These are phyloP conservation scores for Lobosporangium transversale DNA, from an alignment of 192 early-diverging fungal species.

Conservation along the genomic window DNA sequence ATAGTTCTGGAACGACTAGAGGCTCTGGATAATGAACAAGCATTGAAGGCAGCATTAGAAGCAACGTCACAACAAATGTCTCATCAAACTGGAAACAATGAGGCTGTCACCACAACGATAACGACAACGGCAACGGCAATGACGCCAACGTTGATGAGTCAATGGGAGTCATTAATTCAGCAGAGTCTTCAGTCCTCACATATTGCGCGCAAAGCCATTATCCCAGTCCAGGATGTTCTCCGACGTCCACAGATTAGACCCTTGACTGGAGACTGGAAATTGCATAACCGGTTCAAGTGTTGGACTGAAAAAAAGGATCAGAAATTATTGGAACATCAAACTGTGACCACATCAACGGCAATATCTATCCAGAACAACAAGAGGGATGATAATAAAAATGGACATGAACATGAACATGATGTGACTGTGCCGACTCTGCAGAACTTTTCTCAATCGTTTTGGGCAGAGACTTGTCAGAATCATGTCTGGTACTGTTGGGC, in stretches of 20 bases:
- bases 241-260: conserved; percentile 52
- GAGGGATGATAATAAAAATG: background rate
- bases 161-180: conserved; percentile 28
- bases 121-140: background rate
- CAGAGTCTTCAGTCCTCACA: conserved; percentile 28
- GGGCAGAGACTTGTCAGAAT: conserved; percentile 51
- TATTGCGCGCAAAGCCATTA: conserved; percentile 51
- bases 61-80: too few species aligned
- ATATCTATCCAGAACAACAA: background rate
- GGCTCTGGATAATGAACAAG: conserved; percentile 16
- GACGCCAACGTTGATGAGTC: background rate
- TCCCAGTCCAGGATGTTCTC: conserved; percentile 51
- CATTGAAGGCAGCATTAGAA: background rate
- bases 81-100: too few species aligned
- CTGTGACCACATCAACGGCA: background rate
- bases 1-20: conserved; percentile 10
- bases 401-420: background rate
- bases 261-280: conserved; percentile 46
- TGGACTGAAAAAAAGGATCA: conserved; percentile 32
- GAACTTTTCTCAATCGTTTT: conserved; percentile 26
- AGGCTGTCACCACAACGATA: too few species aligned
- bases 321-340: conserved; percentile 19
- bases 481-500: conserved; percentile 51
- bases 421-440: conserved; percentile 2
- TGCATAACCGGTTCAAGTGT: conserved; percentile 42